Conservation (phyloP, 2,329 filamentous ascomycete species). For the Fusarium algeriense region DNA sequence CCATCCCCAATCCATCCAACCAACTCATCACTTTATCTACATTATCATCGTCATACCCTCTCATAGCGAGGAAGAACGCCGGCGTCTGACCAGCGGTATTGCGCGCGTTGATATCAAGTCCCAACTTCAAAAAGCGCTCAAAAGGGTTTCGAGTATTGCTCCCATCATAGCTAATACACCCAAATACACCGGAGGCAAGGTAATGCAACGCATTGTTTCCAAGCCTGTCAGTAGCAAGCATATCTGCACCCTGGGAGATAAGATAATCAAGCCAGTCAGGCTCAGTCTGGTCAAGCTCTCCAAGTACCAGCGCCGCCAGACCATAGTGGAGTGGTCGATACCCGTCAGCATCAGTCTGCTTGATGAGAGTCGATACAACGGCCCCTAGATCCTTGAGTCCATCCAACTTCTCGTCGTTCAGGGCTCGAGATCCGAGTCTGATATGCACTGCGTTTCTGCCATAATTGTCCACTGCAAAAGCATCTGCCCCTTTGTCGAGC, state of each 20-base stretch:
- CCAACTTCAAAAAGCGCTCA: slow-evolving; percentile 8
- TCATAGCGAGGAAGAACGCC: slow-evolving; percentile 10
- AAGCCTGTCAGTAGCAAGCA: slow-evolving; percentile 9
- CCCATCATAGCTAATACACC: not conserved
- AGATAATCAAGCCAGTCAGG: slow-evolving; percentile 23
- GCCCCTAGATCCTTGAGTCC: slow-evolving; percentile 6
- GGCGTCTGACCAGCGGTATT: slow-evolving; percentile 33
- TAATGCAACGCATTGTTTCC: slow-evolving; percentile 33
- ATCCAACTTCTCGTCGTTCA: not conserved
- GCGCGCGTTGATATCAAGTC: slow-evolving; percentile 29
- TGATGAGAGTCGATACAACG: slow-evolving; percentile 13
- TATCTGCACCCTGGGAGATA: slow-evolving; percentile 19
- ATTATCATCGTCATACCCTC: too few relatives aligned
- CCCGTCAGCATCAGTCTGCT: slow-evolving; percentile 28
- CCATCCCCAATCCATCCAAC: slow-evolving; percentile 22
- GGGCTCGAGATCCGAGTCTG: not conserved
- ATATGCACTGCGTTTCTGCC: slow-evolving; percentile 35
- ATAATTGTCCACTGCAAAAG: slow-evolving; percentile 12
- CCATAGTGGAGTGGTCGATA: slow-evolving; percentile 36
- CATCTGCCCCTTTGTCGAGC: slow-evolving; percentile 30
- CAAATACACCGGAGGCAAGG: not conserved
- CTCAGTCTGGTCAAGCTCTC: not conserved
- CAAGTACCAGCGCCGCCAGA: not conserved
- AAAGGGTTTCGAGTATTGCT: not conserved
- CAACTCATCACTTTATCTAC: not conserved